phyloP scores from a whole-genome alignment of 345 rosid species.

The Pugionium dolabratum region DNA sequence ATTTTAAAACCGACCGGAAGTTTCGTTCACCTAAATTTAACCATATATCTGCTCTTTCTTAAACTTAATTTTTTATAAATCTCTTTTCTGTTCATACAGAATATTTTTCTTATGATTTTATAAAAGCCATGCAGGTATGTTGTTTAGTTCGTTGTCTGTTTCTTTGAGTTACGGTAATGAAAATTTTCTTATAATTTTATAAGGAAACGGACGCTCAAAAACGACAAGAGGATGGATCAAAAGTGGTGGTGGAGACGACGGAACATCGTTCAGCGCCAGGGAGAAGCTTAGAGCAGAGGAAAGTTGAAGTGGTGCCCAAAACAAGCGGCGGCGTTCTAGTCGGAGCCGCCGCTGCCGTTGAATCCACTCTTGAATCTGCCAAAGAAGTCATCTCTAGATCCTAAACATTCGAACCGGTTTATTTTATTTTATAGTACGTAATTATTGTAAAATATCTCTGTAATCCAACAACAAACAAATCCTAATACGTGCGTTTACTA shows the following conservation, averaged over 20 bases:
- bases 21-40: not conserved
- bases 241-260: conserved; percentile 45
- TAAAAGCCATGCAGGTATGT: conserved; percentile 17
- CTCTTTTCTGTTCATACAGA: not conserved
- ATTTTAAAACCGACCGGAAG: not conserved
- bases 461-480: not conserved
- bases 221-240: conserved; percentile 43
- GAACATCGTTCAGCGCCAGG: conserved; percentile 57
- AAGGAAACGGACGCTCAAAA: conserved; percentile 40
- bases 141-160: not conserved
- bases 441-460: conserved; percentile 18
- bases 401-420: not conserved
- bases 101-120: not conserved
- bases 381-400: conserved; percentile 50
- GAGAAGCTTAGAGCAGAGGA: conserved; percentile 49
- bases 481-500: not conserved
- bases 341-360: conserved; percentile 63
- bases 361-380: conserved; percentile 56
- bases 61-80: not conserved
- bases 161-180: not conserved
- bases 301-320: conserved; percentile 47
- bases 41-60: not conserved
- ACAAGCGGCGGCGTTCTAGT: conserved; percentile 64
- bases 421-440: not conserved
- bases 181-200: not conserved